Evolutionary conservation across 306 rosid species (phyloP), one percentile per base, ranked within the genome.

Genomic region (Corylus americana): DNA sequence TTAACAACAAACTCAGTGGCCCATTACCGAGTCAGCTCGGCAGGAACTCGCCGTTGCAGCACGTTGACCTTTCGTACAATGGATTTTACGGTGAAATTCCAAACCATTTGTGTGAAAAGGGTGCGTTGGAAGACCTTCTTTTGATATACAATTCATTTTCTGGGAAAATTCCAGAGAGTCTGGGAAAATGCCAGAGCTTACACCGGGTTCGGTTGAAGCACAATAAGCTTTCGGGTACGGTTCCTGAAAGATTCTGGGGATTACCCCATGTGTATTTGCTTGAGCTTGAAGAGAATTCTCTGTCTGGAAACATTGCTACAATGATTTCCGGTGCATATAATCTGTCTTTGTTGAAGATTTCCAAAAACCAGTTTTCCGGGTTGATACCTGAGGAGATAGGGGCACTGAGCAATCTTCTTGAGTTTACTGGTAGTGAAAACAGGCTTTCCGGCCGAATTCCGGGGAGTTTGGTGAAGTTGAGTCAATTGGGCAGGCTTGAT

Each of bases 161-260:
- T 4, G 95, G 93, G n/a, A 74, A 57, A 77, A 86, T 92, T 47
- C 92, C 97, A 0, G 74, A 27, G 37, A 87, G 78, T 82, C 85
- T 89, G 1, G 95, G 87, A 27, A 75, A 85, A 8, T 92, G 95
- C 69, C 63, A 12, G 78, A 89, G 87, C 77, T 85, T 92, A 67
- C 37, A 17, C 57, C 82, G 97, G 83, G 85, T 90, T 69, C 76
- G 97, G 64, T 72, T 92, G 25, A 83, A 85, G 84, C 86, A 90
- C 68, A 92, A 92, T 73, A 82, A 86, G 20, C 87, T 92, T 9
- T 85, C 90, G n/a, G 97, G 93, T 59, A 31, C 35, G 18, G 93
- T 92, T 76, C 95, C 95, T 31, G 89, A 82, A 54, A 84, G 70
- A 9, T 20, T 92, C 35, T 92, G 97, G 97, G 93, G 93, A 70